phyloP scores from a whole-genome alignment of 2,329 filamentous ascomycete genomes.

The Claviceps monticola region DNA sequence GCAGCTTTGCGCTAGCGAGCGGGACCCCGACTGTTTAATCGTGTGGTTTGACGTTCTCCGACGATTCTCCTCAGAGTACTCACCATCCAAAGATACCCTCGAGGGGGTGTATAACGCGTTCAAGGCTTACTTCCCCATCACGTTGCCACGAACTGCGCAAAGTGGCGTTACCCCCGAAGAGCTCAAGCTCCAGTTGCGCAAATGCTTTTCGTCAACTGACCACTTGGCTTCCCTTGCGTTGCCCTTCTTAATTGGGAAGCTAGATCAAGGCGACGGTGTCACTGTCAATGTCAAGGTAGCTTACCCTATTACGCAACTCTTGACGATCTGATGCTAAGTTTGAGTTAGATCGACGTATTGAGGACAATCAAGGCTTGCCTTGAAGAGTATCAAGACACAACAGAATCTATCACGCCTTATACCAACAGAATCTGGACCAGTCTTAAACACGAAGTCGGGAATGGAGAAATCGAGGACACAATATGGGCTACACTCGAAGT shows the following conservation, averaged over 20 bases:
- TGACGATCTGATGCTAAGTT: constrained; percentile 6
- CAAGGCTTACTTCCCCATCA: constrained; percentile 48
- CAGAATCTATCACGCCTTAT: constrained; percentile 34
- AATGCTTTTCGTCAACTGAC: constrained; percentile 39
- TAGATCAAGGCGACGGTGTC: constrained; percentile 45
- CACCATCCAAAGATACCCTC: constrained; percentile 29
- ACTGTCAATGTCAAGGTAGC: constrained; percentile 42
- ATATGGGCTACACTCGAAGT: constrained; percentile 43
- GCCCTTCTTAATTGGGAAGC: constrained; percentile 40
- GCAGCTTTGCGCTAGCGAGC: constrained; percentile 37
- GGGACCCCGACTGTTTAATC: constrained; percentile 43
- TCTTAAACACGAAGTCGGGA: constrained; percentile 50
- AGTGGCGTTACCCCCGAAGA: constrained; percentile 42
- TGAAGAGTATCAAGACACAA: constrained; percentile 31
- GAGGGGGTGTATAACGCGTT: constrained; percentile 40
- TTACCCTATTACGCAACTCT: not conserved
- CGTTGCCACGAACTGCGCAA: constrained; percentile 35
- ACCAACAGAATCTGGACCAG: constrained; percentile 40
- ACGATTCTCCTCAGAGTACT: constrained; percentile 30
- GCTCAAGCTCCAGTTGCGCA: constrained; percentile 37
- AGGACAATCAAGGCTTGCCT: constrained; percentile 41
- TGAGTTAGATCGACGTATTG: constrained; percentile 35
- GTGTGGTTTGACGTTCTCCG: constrained; percentile 40
- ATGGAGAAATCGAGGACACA: constrained; percentile 43
- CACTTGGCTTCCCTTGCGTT: constrained; percentile 31